These are phyloP conservation scores for Globisporangium nunn DNA, from an alignment of 352 stramenopile genomes.

Conservation along the genomic window DNA sequence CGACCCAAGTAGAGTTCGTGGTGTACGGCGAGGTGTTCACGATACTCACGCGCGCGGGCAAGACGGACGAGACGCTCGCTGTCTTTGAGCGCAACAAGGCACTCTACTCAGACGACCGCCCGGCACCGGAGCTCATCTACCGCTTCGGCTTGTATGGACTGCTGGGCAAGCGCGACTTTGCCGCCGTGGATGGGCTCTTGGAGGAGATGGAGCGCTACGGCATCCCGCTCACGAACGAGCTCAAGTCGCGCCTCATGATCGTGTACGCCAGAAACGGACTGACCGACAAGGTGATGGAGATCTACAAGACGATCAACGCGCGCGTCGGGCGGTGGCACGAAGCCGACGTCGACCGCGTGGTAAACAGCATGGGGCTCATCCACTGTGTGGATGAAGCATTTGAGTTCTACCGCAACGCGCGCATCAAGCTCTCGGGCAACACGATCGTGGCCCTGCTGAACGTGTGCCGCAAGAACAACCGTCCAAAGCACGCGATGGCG, in stretches of 20 bases:
- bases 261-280: constrained; percentile 27
- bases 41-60: constrained; percentile 17
- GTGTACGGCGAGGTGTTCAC: constrained; percentile 42
- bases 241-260: constrained; percentile 35
- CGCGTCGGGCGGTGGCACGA: constrained; percentile 32
- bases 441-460: constrained; percentile 40
- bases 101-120: constrained; percentile 18
- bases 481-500: constrained; percentile 31
- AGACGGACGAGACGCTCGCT: constrained; percentile 15
- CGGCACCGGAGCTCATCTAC: constrained; percentile 47
- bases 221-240: constrained; percentile 30
- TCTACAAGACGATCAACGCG: constrained; percentile 22
- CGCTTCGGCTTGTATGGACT: constrained; percentile 43
- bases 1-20: constrained; percentile 21
- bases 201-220: constrained; percentile 26
- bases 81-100: constrained; percentile 26
- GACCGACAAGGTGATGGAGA: constrained; percentile 25
- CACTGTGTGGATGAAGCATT: constrained; percentile 35
- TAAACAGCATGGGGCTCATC: constrained; percentile 35
- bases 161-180: constrained; percentile 28
- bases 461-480: constrained; percentile 33
- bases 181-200: constrained; percentile 19
- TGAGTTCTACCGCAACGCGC: constrained; percentile 45
- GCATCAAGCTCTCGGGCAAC: constrained; percentile 31
- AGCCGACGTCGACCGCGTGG: constrained; percentile 40